phyloP scores from a whole-genome alignment of 495 filamentous ascomycete genomes.

The Aspergillus coremiiformis region DNA sequence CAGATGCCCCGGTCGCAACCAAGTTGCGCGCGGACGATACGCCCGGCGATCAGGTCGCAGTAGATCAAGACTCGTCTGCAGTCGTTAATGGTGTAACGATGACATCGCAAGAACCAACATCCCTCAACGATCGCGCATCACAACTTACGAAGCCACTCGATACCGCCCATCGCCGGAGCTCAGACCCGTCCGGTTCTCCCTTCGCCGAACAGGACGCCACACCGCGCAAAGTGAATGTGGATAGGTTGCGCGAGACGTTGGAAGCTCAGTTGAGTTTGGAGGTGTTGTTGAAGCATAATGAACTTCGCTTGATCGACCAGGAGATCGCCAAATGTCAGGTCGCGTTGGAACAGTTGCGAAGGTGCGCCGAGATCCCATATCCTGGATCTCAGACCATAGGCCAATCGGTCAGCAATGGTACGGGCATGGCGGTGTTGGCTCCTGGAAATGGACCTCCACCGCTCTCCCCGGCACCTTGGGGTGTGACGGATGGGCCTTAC shows the following conservation, averaged over 20 bases:
- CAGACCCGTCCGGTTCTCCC: constrained; percentile 8
- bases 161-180: constrained; percentile 5
- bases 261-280: constrained; percentile 84
- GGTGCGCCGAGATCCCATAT: constrained; percentile 85
- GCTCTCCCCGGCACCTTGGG: constrained; percentile 70
- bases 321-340: constrained; percentile 94
- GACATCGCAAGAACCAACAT: constrained; percentile 7
- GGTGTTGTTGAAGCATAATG: constrained; percentile 88
- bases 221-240: constrained; percentile 23
- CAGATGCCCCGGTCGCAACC: constrained; percentile 27
- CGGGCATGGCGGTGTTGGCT: constrained; percentile 56
- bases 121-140: constrained; percentile 6
- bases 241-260: constrained; percentile 59
- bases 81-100: background rate
- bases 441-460: constrained; percentile 50
- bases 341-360: constrained; percentile 88
- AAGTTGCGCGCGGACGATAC: constrained; percentile 28
- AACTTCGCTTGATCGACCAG: constrained; percentile 89
- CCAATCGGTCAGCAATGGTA: constrained; percentile 60
- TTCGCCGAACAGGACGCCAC: constrained; percentile 16
- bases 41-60: constrained; percentile 6
- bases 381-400: constrained; percentile 59
- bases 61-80: constrained; percentile 5
- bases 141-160: background rate
- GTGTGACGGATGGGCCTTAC: constrained; percentile 86